Conservation (phyloP, 371 early-diverging fungal species). For the Phascolomyces articulosus region DNA sequence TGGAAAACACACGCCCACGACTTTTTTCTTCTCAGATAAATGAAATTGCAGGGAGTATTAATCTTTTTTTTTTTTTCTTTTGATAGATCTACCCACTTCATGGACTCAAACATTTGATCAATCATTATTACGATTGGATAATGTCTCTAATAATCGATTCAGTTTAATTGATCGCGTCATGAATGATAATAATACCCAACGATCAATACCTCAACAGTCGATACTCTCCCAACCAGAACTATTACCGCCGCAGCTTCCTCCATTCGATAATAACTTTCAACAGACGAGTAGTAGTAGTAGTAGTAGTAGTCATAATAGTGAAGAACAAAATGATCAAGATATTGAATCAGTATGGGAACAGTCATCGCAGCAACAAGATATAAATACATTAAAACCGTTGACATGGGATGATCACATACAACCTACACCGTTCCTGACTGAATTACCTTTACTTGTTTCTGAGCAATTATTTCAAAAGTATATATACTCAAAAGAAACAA, state of each 20-base stretch:
- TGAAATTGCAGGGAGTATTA: no score
- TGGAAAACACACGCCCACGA: background rate
- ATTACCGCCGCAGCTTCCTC: background rate
- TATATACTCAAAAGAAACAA: background rate
- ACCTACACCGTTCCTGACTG: constrained; percentile 45
- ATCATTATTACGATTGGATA: background rate
- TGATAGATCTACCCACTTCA: constrained; percentile 4
- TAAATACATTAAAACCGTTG: background rate
- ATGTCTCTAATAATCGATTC: background rate
- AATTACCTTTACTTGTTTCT: constrained; percentile 29
- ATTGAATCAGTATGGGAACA: constrained; percentile 1
- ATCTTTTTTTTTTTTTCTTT: no score
- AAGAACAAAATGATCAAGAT: background rate
- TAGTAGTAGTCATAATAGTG: no score
- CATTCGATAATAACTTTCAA: background rate
- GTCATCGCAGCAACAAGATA: background rate
- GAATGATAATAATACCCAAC: background rate
- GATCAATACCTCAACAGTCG: background rate
- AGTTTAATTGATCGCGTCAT: constrained; percentile 1
- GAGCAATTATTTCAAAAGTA: constrained; percentile 41
- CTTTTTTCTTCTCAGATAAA: no score
- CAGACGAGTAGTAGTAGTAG: background rate
- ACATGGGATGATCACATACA: constrained; percentile 1
- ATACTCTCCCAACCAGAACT: background rate
- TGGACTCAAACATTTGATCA: background rate